Conservation (phyloP, 1,284 basidiomycete species). For the Trametes sp. region DNA sequence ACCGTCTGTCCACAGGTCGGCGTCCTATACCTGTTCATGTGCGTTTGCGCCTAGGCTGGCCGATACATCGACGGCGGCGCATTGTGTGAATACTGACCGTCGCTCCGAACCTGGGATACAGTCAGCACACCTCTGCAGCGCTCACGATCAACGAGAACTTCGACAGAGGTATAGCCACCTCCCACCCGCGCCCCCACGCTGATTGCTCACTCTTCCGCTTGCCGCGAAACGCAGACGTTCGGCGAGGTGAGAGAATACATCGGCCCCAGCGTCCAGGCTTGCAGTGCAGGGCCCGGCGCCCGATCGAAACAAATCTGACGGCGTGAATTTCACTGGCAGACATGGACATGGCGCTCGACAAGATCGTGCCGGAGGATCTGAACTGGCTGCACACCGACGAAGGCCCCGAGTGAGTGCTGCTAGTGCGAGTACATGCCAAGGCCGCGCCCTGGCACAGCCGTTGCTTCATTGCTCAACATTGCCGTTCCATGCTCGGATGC, state of each 20-base stretch:
- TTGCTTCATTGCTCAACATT: no score
- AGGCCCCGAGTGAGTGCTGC: conserved; percentile 80
- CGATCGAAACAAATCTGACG: not conserved
- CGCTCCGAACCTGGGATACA: conserved; percentile 40
- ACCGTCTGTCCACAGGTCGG: conserved; percentile 56
- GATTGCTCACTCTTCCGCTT: not conserved
- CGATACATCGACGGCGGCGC: not conserved
- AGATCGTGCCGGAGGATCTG: conserved; percentile 87
- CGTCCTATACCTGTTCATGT: conserved; percentile 82
- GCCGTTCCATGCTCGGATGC: no score
- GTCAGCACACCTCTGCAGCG: conserved; percentile 91
- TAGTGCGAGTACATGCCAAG: not conserved
- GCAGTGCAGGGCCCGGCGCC: no score
- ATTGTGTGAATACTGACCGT: not conserved
- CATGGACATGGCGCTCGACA: conserved; percentile 89
- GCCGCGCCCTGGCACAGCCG: not conserved
- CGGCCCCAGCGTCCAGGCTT: no score
- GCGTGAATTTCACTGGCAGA: conserved; percentile 50
- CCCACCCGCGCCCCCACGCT: conserved; percentile 10
- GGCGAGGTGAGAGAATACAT: conserved; percentile 50
- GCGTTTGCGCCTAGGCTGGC: conserved; percentile 34
- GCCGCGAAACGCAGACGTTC: conserved; percentile 59
- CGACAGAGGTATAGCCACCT: conserved; percentile 61
- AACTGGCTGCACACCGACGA: conserved; percentile 91
- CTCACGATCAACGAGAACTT: conserved; percentile 90